These are phyloP conservation scores for Podospora tetraspora DNA, from an alignment of 495 filamentous ascomycete species.

Conservation along the genomic window DNA sequence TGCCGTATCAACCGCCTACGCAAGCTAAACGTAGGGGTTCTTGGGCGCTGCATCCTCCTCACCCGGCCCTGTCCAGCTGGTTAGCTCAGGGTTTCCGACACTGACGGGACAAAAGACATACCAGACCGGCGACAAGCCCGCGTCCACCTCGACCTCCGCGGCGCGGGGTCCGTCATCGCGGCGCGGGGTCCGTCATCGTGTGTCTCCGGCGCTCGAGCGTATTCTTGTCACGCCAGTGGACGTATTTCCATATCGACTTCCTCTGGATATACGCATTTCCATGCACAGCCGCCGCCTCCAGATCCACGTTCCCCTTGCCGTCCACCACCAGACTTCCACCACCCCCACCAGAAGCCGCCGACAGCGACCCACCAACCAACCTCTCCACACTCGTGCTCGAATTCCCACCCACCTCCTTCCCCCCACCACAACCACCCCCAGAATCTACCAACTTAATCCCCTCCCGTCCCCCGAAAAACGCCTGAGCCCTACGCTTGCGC, in stretches of 20 bases:
- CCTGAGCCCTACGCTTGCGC: background rate
- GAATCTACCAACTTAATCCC: conserved; percentile 13
- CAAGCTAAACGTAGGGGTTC: background rate
- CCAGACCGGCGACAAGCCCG: background rate
- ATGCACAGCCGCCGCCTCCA: background rate
- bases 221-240: background rate
- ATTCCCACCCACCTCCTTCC: background rate
- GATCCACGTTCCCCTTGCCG: background rate
- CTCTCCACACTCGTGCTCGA: background rate
- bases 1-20: background rate
- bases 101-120: background rate
- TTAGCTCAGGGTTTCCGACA: background rate
- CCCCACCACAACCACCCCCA: too few relatives aligned
- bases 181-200: background rate
- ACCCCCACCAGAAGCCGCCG: background rate
- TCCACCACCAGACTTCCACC: background rate
- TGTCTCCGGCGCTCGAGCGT: background rate
- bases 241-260: background rate
- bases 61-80: background rate
- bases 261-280: background rate
- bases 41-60: background rate
- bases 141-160: background rate
- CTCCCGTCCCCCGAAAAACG: background rate
- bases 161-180: background rate
- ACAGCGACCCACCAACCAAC: background rate